Conservation (phyloP, 169 alveolate genomes). For the Cryptosporidium canis region DNA sequence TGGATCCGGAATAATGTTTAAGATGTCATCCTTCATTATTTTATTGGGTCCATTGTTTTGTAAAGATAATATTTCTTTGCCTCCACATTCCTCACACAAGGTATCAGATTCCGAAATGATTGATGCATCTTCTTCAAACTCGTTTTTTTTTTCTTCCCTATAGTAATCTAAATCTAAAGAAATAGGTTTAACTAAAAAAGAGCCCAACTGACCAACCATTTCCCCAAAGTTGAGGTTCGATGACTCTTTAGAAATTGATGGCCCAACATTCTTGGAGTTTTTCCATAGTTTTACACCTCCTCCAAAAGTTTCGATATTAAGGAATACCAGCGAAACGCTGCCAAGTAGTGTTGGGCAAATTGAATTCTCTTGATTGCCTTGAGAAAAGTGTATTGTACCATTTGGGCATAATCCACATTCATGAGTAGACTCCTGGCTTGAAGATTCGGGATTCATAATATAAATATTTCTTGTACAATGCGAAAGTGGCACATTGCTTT, state of each 20-base stretch:
- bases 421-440: neutral
- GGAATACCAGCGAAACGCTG: conserved; percentile 63
- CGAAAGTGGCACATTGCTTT: conserved; percentile 30
- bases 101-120: neutral
- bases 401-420: conserved; percentile 42
- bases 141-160: neutral
- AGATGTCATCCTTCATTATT: neutral
- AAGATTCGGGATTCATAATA: neutral
- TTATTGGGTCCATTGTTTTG: neutral
- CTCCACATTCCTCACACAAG: neutral
- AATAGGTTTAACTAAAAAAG: conserved; percentile 24
- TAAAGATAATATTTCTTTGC: neutral
- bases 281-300: conserved; percentile 68
- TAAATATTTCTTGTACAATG: conserved; percentile 25
- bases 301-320: conserved; percentile 54
- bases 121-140: neutral
- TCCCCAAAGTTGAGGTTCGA: conserved; percentile 38
- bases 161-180: neutral
- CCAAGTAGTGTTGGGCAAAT: conserved; percentile 31
- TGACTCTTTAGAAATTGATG: neutral
- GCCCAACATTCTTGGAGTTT: conserved; percentile 48
- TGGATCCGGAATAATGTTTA: conserved; percentile 21
- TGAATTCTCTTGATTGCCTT: neutral
- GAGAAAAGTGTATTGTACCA: neutral
- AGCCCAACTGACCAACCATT: conserved; percentile 28